Conservation (phyloP, 2,329 filamentous ascomycete species). For the Sclerotiophoma versabilis region DNA sequence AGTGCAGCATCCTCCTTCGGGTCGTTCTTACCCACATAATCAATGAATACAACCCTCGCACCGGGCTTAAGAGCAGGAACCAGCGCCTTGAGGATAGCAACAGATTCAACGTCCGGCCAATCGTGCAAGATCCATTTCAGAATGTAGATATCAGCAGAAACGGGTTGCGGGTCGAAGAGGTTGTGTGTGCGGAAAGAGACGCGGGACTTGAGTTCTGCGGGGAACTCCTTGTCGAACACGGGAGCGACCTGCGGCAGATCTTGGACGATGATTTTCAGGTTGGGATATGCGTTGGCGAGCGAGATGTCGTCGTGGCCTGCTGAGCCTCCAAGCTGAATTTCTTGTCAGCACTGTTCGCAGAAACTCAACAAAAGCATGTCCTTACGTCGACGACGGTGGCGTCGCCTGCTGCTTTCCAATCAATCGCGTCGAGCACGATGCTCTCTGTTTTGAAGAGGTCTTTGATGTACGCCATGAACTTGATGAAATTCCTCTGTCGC, state of each 20-base stretch:
- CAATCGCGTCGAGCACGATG: slow-evolving; percentile 33
- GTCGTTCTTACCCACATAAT: slow-evolving; percentile 43
- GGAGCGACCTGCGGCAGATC: slow-evolving; percentile 39
- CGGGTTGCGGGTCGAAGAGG: slow-evolving; percentile 65
- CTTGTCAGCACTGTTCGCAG: too few species aligned
- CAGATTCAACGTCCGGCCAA: slow-evolving; percentile 60
- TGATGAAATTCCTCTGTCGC: slow-evolving; percentile 39
- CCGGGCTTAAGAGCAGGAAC: slow-evolving; percentile 64
- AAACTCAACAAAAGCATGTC: too few species aligned
- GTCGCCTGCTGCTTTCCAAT: slow-evolving; percentile 36
- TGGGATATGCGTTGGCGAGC: slow-evolving; percentile 34
- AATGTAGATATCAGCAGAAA: slow-evolving; percentile 61
- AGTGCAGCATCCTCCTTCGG: slow-evolving; percentile 22
- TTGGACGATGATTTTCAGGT: slow-evolving; percentile 41
- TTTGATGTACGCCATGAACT: slow-evolving; percentile 45
- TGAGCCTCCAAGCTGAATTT: slow-evolving; percentile 40
- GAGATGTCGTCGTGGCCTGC: slow-evolving; percentile 42
- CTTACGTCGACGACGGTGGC: slow-evolving; percentile 40
- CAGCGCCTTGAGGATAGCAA: slow-evolving; percentile 52
- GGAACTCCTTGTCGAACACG: slow-evolving; percentile 35
- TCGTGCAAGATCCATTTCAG: slow-evolving; percentile 69
- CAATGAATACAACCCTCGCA: slow-evolving; percentile 55
- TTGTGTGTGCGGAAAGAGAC: slow-evolving; percentile 59
- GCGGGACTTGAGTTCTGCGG: slow-evolving; percentile 31
- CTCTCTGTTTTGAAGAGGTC: slow-evolving; percentile 40